Base-by-base conservation (phyloP, 768 basidiomycete species). In the Lentinula edodes region DNA sequence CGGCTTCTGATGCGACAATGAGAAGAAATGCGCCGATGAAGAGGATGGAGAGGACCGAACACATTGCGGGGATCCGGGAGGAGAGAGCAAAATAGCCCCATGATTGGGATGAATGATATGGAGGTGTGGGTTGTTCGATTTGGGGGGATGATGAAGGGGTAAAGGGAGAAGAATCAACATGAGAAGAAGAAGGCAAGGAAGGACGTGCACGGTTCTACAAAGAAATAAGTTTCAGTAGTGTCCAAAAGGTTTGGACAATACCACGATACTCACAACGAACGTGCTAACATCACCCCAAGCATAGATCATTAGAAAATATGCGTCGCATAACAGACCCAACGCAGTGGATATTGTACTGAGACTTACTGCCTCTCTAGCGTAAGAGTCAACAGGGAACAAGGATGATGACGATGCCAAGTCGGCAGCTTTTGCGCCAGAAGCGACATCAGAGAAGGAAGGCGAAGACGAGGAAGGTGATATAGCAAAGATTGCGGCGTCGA, bases 231-330 rank as follows among this genome's bases (percentile, higher is more conserved):
- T 16, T 41, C 6, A 41, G 12, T 15, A 15, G 4, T 10, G 10
- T 34, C 16, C 0, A 5, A 5, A 6, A 39, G 28, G 5, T 36
- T 23, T 18, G 13, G 6, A 23, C 18, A 13, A 12, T 0, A 39
- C 13, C 10, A 20, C 9, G 20, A 20, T 55, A 71, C 81, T 41
- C 61, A 86, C 88, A 60, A 80, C 77, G 65, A 88, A 87, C 12
- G 80, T 85, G 0, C 71, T 65, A 0, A 80, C 64, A 58, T 81
- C 78, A 3, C 75, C 78, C 71, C 84, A 83, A 63, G 75, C 79
- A 69, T 90, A 91, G 2, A 76, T 74, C 5, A 91, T 71, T 20
- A 89, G 69, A 70, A 89, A 85, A 86, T 87, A 90, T 0, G 83
- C 80, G 53, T 84, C 83, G 58, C 80, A 79, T 6, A 82, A 73